Base-by-base conservation (phyloP, 2,329 filamentous ascomycete species). In the Aspergillus latus region DNA sequence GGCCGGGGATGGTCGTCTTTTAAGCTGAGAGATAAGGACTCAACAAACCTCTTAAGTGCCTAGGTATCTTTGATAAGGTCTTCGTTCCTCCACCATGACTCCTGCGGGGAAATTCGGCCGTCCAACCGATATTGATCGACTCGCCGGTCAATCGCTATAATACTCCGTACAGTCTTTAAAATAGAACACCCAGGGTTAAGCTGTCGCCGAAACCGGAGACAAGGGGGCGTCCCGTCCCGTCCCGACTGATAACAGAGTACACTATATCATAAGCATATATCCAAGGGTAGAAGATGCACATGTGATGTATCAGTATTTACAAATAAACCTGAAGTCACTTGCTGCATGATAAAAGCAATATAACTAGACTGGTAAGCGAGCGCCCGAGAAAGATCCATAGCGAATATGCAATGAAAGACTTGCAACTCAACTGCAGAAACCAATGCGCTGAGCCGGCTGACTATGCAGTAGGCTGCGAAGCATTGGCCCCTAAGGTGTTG, bases 401-500 rank as follows among this genome's bases (percentile, higher is more conserved):
- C 9, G 13, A 11, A 37, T 37, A 13, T 37, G 13, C 5, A 11
- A 37, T 5, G 5, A 5, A 37, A 37, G 8, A 10, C 5, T 13
- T 3, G 34, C 11, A 34, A 13, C 34, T 37, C 34, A 37, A 37
- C 4, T 5, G 5, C 34, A 13, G 11, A 37, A 37, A 37, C 5
- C 34, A n/a, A 13, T 13, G 13, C 10, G 8, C 6, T 28, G 21
- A 26, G 15, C 13, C 39, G 9, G 28, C 32, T 5, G 32, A 26
- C 29, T 47, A 47, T 30, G 44, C 44, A 40, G 47, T 10, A 37
- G 34, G 7, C 32, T 34, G 34, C 11, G 11, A 28, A 40, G 15
- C 26, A 30, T 15, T 15, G 5, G 26, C 43, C 34, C 63, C 64
- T 52, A 71, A 56, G 1, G 64, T 67, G 44, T 68, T 72, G 2